These are phyloP conservation scores for Tuber melanosporum DNA, from an alignment of 495 filamentous ascomycete species.

Conservation along the genomic window DNA sequence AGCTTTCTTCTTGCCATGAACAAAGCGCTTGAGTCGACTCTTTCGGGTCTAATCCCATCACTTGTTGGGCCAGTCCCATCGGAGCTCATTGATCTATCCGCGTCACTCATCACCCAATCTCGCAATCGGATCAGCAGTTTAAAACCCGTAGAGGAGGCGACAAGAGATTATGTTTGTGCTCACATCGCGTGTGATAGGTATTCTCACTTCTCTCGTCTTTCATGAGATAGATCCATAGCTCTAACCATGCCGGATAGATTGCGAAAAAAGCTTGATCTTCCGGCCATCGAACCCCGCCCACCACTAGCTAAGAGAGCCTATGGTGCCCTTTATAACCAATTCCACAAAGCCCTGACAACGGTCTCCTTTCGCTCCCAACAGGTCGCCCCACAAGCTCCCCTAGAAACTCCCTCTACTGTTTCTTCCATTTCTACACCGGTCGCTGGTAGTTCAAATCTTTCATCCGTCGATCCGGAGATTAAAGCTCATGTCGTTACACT, in stretches of 20 bases:
- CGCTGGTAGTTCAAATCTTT: constrained; percentile 56
- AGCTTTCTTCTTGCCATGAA: constrained; percentile 51
- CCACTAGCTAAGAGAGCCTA: constrained; percentile 79
- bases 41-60: constrained; percentile 71
- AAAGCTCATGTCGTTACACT: constrained; percentile 37
- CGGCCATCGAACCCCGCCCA: constrained; percentile 68
- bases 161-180: constrained; percentile 78
- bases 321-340: constrained; percentile 72
- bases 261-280: constrained; percentile 75
- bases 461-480: constrained; percentile 45
- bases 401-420: constrained; percentile 12
- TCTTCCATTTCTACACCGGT: constrained; percentile 34
- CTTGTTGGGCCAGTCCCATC: constrained; percentile 64
- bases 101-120: constrained; percentile 79
- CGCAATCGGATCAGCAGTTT: constrained; percentile 69
- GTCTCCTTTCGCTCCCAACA: constrained; percentile 24
- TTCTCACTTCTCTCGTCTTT: constrained; percentile 2
- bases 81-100: constrained; percentile 67
- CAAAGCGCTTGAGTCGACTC: constrained; percentile 65
- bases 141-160: constrained; percentile 83
- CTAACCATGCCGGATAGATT: constrained; percentile 50
- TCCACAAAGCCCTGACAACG: constrained; percentile 62
- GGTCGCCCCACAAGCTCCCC: constrained; percentile 7
- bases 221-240: not conserved
- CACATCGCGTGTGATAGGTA: constrained; percentile 87